Evolutionary conservation across 192 early-diverging fungal species (phyloP).

Genomic region (Umbelopsis isabellina): DNA sequence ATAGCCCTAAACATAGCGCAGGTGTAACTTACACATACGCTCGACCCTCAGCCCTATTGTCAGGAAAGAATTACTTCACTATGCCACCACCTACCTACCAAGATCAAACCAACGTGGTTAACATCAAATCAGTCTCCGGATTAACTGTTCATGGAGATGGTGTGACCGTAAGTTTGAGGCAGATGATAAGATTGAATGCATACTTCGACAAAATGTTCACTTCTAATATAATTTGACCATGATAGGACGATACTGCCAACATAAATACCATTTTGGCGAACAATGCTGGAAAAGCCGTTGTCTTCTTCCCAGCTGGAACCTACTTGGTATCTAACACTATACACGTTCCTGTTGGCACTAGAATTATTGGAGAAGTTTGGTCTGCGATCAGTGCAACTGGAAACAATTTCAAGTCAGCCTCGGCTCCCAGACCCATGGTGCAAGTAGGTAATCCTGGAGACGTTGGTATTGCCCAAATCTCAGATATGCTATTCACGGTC

Average conservation of each 20-base stretch:
- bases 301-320: conserved; percentile 41
- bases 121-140: conserved; percentile 8
- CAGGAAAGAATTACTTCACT: conserved; percentile 18
- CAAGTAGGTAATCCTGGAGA: conserved; percentile 43
- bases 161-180: not conserved
- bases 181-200: too few relatives aligned
- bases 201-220: too few relatives aligned
- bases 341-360: conserved; percentile 27
- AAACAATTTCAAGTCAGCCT: conserved; percentile 28
- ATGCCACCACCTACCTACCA: conserved; percentile 22
- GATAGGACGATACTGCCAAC: conserved; percentile 24
- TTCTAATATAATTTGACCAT: not conserved
- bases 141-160: conserved; percentile 18
- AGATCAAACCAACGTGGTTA: conserved; percentile 13
- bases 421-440: conserved; percentile 37
- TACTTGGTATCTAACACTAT: conserved; percentile 41
- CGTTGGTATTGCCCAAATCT: conserved; percentile 38
- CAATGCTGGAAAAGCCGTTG: conserved; percentile 22
- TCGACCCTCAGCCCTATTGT: not conserved
- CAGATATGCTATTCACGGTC: conserved; percentile 31
- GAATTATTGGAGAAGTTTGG: conserved; percentile 44
- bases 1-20: not conserved
- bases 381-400: conserved; percentile 42
- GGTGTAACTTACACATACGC: not conserved
- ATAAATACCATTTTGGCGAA: conserved; percentile 15